Conservation (phyloP, 441 rosid genomes). For the Brassica balearica region DNA sequence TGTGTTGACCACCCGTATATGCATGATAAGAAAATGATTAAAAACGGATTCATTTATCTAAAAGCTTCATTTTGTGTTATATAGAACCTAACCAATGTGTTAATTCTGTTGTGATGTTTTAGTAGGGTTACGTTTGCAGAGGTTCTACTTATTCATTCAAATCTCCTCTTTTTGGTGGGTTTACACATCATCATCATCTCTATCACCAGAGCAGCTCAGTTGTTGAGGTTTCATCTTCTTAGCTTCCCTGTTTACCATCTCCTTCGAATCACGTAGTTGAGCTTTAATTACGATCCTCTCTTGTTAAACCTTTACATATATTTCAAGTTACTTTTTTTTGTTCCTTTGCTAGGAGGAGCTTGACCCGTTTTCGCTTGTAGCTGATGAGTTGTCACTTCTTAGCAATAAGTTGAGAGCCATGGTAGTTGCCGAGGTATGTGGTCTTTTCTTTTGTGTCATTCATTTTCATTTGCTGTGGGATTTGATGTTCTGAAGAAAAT, state of each 20-base stretch:
- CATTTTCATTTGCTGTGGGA: too few species aligned
- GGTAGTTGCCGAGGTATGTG: constrained; percentile 89
- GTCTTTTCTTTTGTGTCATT: neutral
- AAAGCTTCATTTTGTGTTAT: neutral
- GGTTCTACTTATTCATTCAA: constrained; percentile 57
- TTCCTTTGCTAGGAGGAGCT: constrained; percentile 73
- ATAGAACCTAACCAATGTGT: constrained; percentile 42
- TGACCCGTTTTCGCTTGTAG: constrained; percentile 95
- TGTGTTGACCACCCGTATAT: neutral
- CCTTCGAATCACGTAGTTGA: neutral
- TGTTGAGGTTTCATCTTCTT: constrained; percentile 62
- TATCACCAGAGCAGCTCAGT: constrained; percentile 84
- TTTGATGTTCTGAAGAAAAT: too few species aligned
- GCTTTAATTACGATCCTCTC: neutral
- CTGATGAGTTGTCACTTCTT: constrained; percentile 85
- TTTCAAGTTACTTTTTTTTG: too few species aligned
- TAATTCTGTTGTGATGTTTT: constrained; percentile 59
- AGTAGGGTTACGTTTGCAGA: constrained; percentile 76
- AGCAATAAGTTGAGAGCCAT: constrained; percentile 75
- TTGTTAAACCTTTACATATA: too few species aligned
- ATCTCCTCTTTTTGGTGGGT: constrained; percentile 49
- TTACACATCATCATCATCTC: constrained; percentile 52
- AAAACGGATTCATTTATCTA: neutral
- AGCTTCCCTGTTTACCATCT: neutral
- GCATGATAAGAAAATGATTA: neutral